Base-by-base conservation (phyloP, 257 asterid genomes). In the Fraxinus quadrangulata region DNA sequence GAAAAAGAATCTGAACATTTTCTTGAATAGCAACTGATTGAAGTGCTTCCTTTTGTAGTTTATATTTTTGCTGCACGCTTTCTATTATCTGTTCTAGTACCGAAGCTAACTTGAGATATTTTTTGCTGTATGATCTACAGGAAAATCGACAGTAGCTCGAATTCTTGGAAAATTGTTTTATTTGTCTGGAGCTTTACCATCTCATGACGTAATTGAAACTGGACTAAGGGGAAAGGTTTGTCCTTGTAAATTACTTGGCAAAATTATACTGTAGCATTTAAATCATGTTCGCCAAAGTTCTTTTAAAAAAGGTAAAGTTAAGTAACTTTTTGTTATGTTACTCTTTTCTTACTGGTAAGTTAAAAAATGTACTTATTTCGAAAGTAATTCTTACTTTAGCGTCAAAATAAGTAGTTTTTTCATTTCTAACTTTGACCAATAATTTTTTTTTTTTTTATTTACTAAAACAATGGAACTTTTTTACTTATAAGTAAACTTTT, bases 111-210 rank as follows among this genome's bases (percentile, higher is more conserved):
- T 61, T 77, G 74, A 67, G 67, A 47, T 54, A 40, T 66, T 37
- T 5, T 42, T 8, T 51, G 51, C 14, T 40, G 8, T 13, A 33
- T 30, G 28, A 61, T 47, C 42, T 21, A 75, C 88, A 85, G 91
- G 89, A 63, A 89, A 89, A 83, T 89, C 91, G 51, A 80, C 63
- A 31, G 86, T 89, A 16, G 91, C 89, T 67, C 76, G 85, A 77
- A 79, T 89, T 83, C 83, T 87, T 39, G 91, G 82, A 40, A 89
- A 89, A 81, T 82, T 86, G 17, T 89, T 86, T 72, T 85, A 81
- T 76, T 24, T 89, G 65, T 83, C 87, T 23, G 88, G 91, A 78
- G 89, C 76, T 78, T 75, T 85, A 51, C 51, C 84, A 80, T 79
- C 89, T 10, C 84, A 82, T 82, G 49, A 71, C 6, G 91, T 87